A percentile compares a stretch with the other conserved stretches of the same genome.
These are phyloP conservation scores for Penicillium diatomitis DNA, from an alignment of 495 filamentous ascomycete genomes.

Conservation along the genomic window DNA sequence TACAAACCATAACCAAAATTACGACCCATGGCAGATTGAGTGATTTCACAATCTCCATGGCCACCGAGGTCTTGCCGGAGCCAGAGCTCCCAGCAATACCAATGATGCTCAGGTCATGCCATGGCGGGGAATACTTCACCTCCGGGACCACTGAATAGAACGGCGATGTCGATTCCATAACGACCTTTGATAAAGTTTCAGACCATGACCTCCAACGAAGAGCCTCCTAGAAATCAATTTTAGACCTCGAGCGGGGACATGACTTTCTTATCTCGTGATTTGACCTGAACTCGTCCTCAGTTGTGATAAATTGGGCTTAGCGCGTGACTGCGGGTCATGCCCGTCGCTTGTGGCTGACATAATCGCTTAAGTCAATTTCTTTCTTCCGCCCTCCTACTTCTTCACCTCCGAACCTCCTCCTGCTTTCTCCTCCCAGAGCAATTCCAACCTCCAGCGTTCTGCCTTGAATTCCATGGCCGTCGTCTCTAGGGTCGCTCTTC, in stretches of 20 bases:
- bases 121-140: constrained; percentile 83
- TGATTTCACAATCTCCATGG: constrained; percentile 79
- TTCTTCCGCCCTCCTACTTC: constrained; percentile 1
- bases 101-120: constrained; percentile 90
- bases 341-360: constrained; percentile 15
- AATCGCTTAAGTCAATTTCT: constrained; percentile 13
- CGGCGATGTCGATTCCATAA: constrained; percentile 39
- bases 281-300: constrained; percentile 2
- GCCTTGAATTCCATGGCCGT: constrained; percentile 21
- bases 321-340: constrained; percentile 4
- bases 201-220: constrained; percentile 2
- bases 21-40: constrained; percentile 96
- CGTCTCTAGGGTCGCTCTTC: constrained; percentile 17
- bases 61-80: constrained; percentile 93
- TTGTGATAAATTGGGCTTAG: constrained; percentile 15
- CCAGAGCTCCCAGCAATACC: constrained; percentile 93
- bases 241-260: background rate
- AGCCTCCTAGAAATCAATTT: background rate
- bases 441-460: constrained; percentile 15
- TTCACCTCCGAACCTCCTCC: constrained; percentile 1
- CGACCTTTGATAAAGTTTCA: constrained; percentile 1
- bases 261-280: background rate
- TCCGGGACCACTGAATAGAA: constrained; percentile 33
- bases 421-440: constrained; percentile 9
- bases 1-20: constrained; percentile 82